These are phyloP conservation scores for Lepiota brunneoincarnata DNA, from an alignment of 768 basidiomycete genomes.

Conservation along the genomic window DNA sequence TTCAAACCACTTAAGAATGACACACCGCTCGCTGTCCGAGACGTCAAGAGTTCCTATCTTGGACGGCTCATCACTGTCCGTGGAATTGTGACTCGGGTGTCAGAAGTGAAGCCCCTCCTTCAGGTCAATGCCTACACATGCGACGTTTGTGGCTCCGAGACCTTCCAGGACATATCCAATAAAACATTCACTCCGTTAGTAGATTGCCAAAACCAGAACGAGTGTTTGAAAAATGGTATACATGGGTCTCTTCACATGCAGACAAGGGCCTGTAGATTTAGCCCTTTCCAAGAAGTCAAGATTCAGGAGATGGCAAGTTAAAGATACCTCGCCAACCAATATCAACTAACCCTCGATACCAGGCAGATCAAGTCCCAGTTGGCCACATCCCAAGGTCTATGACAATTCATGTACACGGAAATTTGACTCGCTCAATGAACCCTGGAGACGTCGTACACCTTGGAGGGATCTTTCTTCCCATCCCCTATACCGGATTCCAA, in stretches of 20 bases:
- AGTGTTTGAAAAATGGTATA: constrained; percentile 84
- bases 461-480: constrained; percentile 95
- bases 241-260: constrained; percentile 97
- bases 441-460: constrained; percentile 96
- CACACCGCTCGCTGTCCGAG: constrained; percentile 82
- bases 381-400: constrained; percentile 98
- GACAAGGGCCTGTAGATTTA: constrained; percentile 94
- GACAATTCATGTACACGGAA: constrained; percentile 94
- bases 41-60: constrained; percentile 83
- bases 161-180: constrained; percentile 94
- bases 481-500: constrained; percentile 97
- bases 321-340: neutral
- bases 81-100: constrained; percentile 97
- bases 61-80: constrained; percentile 94
- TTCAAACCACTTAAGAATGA: constrained; percentile 84
- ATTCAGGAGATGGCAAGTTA: constrained; percentile 95
- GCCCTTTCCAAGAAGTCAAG: constrained; percentile 97
- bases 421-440: constrained; percentile 84
- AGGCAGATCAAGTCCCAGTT: constrained; percentile 99
- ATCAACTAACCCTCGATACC: constrained; percentile 9
- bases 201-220: constrained; percentile 84
- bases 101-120: constrained; percentile 96
- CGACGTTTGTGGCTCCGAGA: constrained; percentile 96
- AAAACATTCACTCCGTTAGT: constrained; percentile 88
- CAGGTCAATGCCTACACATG: constrained; percentile 98